These are phyloP conservation scores for Cucurbita moschata DNA, from an alignment of 306 rosid species.

Conservation along the genomic window DNA sequence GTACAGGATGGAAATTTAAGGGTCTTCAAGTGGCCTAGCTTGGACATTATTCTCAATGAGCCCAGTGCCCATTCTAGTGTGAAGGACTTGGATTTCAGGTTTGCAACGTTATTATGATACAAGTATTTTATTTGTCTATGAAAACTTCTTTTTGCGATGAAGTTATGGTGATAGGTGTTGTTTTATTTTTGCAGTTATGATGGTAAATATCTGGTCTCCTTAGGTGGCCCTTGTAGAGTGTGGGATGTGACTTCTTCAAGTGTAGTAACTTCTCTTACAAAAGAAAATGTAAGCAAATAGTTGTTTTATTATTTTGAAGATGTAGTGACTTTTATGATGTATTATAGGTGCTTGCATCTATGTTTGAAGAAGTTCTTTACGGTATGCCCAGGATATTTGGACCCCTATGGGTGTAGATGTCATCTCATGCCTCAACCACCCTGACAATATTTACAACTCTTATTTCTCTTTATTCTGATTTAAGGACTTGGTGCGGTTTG, in stretches of 20 bases:
- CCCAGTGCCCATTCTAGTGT: constrained; percentile 46
- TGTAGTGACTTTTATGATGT: background rate
- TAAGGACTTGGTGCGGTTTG: background rate
- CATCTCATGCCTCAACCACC: background rate
- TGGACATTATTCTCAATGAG: constrained; percentile 52
- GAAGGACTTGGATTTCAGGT: constrained; percentile 89
- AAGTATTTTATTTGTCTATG: background rate
- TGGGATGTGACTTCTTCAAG: constrained; percentile 67
- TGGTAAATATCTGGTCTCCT: constrained; percentile 60
- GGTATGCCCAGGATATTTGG: background rate
- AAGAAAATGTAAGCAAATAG: constrained; percentile 50
- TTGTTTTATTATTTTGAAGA: constrained; percentile 5
- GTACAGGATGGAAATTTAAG: constrained; percentile 84
- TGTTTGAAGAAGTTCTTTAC: background rate
- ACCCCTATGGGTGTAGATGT: background rate
- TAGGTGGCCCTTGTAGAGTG: constrained; percentile 85
- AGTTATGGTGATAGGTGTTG: constrained; percentile 15
- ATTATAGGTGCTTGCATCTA: background rate
- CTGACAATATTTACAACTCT: background rate
- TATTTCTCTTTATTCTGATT: background rate
- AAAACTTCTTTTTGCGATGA: constrained; percentile 8
- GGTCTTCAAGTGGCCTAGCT: constrained; percentile 88
- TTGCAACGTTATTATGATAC: constrained; percentile 8
- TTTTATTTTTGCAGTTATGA: constrained; percentile 52
- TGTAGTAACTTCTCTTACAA: constrained; percentile 37